A percentile compares a stretch with the other conserved stretches of the same genome.
Evolutionary conservation across 495 filamentous ascomycete genomes (phyloP).

Genomic region (Podospora bellae-mahoneyi): DNA sequence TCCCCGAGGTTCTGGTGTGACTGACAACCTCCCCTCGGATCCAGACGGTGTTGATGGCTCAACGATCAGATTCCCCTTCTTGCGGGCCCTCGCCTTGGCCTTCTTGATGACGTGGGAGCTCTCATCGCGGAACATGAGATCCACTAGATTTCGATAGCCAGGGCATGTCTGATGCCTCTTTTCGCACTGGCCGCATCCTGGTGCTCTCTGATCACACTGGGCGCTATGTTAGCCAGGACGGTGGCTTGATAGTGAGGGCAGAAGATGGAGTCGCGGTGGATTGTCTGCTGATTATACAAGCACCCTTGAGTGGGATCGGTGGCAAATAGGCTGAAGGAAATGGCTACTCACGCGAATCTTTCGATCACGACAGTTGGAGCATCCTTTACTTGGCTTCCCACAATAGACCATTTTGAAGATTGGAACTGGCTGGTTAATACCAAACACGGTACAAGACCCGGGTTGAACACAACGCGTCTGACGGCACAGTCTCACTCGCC

Average conservation of each 20-base stretch:
- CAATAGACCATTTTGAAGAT: constrained; percentile 61
- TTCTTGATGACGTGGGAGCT: constrained; percentile 65
- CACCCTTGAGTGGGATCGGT: not conserved
- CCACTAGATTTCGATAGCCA: constrained; percentile 66
- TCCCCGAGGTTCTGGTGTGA: constrained; percentile 28
- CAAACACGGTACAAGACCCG: constrained; percentile 10
- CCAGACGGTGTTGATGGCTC: constrained; percentile 22
- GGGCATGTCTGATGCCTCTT: constrained; percentile 61
- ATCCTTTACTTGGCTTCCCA: constrained; percentile 68
- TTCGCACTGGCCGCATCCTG: constrained; percentile 64
- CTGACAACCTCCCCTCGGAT: constrained; percentile 22
- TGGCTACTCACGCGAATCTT: constrained; percentile 42
- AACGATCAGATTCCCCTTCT: constrained; percentile 26
- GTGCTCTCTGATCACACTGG: constrained; percentile 63
- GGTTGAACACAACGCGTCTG: constrained; percentile 10
- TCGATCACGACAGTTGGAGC: constrained; percentile 58
- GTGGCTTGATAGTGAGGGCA: not conserved
- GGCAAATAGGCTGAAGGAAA: constrained; percentile 1
- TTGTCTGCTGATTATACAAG: not conserved
- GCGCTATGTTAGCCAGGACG: constrained; percentile 17
- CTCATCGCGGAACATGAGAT: constrained; percentile 71
- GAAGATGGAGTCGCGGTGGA: not conserved
- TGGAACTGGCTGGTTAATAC: not conserved
- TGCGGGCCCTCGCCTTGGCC: constrained; percentile 45
- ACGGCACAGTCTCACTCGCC: constrained; percentile 18